These are phyloP conservation scores for Trichothecium roseum DNA, from an alignment of 2,329 filamentous ascomycete species.

Conservation along the genomic window DNA sequence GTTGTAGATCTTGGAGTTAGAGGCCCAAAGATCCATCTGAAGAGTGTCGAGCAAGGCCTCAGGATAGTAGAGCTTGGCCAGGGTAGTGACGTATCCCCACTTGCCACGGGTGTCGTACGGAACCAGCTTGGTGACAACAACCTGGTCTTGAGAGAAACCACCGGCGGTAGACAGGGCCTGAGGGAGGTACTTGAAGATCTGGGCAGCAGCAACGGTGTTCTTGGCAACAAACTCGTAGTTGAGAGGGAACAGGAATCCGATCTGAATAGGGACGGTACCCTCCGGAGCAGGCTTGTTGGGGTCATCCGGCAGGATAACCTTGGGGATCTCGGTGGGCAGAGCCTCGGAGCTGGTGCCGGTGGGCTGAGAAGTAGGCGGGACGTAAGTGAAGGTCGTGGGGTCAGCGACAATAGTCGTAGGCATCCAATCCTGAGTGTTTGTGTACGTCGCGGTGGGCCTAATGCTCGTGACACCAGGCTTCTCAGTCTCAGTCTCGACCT, in stretches of 20 bases:
- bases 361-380: constrained; percentile 15
- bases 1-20: constrained; percentile 65
- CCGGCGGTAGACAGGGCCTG: constrained; percentile 54
- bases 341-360: constrained; percentile 36
- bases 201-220: constrained; percentile 61
- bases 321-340: constrained; percentile 59
- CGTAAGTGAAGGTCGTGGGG: constrained; percentile 25
- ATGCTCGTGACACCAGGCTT: constrained; percentile 26
- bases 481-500: not conserved
- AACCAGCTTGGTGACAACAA: constrained; percentile 60
- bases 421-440: constrained; percentile 35
- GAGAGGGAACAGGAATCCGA: constrained; percentile 71
- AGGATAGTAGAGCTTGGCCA: constrained; percentile 61
- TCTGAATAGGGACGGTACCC: constrained; percentile 64
- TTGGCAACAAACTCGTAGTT: constrained; percentile 77
- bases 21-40: constrained; percentile 57
- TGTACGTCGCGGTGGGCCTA: constrained; percentile 30
- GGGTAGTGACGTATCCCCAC: constrained; percentile 72
- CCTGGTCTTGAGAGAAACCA: constrained; percentile 43
- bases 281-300: constrained; percentile 41
- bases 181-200: constrained; percentile 77
- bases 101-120: constrained; percentile 62
- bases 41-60: constrained; percentile 57
- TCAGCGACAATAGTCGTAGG: constrained; percentile 53
- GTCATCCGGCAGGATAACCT: constrained; percentile 62